phyloP scores from a whole-genome alignment of 352 stramenopile species.

The Phytopythium aichiense region DNA sequence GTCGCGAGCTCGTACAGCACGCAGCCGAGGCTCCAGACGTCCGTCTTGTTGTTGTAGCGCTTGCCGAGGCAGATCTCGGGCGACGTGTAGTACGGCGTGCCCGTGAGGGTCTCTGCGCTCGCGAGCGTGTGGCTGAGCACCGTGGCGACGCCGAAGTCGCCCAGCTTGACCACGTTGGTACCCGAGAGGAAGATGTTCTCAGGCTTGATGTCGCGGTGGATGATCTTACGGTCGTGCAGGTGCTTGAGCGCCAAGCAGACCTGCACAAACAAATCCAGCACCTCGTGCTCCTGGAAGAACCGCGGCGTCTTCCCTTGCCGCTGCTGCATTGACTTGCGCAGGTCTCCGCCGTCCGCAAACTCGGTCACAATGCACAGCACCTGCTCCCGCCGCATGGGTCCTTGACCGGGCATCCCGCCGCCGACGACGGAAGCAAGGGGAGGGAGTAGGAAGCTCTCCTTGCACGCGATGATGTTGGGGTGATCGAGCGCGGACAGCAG shows the following conservation, averaged over 20 bases:
- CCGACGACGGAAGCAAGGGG: background rate
- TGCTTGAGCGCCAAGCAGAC: conserved; percentile 78
- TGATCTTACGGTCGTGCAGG: conserved; percentile 78
- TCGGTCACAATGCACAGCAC: conserved; percentile 87
- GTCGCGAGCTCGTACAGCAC: conserved; percentile 92
- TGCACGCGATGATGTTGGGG: conserved; percentile 80
- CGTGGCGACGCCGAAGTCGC: conserved; percentile 77
- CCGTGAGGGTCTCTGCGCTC: conserved; percentile 66
- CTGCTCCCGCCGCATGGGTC: conserved; percentile 7
- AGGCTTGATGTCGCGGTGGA: conserved; percentile 86
- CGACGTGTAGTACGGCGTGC: conserved; percentile 91
- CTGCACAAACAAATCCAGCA: conserved; percentile 63
- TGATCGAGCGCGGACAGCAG: conserved; percentile 71
- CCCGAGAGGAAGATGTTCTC: conserved; percentile 84
- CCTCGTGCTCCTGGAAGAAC: conserved; percentile 31
- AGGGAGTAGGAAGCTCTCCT: conserved; percentile 65
- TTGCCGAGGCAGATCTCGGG: conserved; percentile 92
- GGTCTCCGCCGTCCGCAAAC: conserved; percentile 73
- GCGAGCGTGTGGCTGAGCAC: conserved; percentile 72
- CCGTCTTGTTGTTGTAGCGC: conserved; percentile 92
- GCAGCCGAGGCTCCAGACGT: conserved; percentile 93
- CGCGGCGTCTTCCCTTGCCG: conserved; percentile 7
- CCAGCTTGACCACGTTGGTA: conserved; percentile 61
- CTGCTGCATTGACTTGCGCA: conserved; percentile 49
- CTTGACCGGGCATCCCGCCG: conserved; percentile 5